Evolutionary conservation across 495 filamentous ascomycete genomes (phyloP).

Genomic region (Cercophora sp.): DNA sequence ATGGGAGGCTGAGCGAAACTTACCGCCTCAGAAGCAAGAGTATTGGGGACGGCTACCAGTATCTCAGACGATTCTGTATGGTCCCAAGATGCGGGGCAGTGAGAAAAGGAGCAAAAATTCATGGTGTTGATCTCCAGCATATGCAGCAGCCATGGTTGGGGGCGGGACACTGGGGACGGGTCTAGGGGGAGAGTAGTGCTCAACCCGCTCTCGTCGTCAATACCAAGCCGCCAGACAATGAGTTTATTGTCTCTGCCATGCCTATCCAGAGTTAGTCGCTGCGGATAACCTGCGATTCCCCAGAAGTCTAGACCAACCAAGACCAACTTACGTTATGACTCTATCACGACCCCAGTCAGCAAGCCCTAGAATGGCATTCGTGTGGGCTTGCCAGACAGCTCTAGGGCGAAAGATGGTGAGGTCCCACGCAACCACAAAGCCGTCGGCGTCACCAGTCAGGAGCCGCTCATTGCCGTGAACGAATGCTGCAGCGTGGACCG

Average conservation of each 20-base stretch:
- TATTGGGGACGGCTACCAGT: slow-evolving; percentile 73
- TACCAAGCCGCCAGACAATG: slow-evolving; percentile 71
- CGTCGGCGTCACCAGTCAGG: slow-evolving; percentile 82
- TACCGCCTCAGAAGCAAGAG: slow-evolving; percentile 69
- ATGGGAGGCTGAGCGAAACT: slow-evolving; percentile 23
- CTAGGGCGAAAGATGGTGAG: slow-evolving; percentile 74
- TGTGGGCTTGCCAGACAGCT: slow-evolving; percentile 84
- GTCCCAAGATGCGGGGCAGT: slow-evolving; percentile 40
- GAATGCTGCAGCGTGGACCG: slow-evolving; percentile 76
- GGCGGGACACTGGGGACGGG: slow-evolving; percentile 37
- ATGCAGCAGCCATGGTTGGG: slow-evolving; percentile 80
- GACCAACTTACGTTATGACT: slow-evolving; percentile 68
- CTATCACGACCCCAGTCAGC: slow-evolving; percentile 59
- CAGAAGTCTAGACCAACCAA: neutral
- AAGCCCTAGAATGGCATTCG: slow-evolving; percentile 70
- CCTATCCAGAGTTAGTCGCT: slow-evolving; percentile 12
- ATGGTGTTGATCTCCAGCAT: slow-evolving; percentile 83
- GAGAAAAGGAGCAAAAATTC: slow-evolving; percentile 91
- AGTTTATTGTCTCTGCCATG: slow-evolving; percentile 90
- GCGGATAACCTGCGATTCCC: too few relatives aligned
- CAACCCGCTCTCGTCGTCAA: slow-evolving; percentile 59
- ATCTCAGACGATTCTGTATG: slow-evolving; percentile 32
- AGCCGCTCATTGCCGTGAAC: slow-evolving; percentile 70
- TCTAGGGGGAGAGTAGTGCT: slow-evolving; percentile 68
- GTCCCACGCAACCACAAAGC: slow-evolving; percentile 85